phyloP scores from a whole-genome alignment of 345 rosid species.

The Lepidium didymum region DNA sequence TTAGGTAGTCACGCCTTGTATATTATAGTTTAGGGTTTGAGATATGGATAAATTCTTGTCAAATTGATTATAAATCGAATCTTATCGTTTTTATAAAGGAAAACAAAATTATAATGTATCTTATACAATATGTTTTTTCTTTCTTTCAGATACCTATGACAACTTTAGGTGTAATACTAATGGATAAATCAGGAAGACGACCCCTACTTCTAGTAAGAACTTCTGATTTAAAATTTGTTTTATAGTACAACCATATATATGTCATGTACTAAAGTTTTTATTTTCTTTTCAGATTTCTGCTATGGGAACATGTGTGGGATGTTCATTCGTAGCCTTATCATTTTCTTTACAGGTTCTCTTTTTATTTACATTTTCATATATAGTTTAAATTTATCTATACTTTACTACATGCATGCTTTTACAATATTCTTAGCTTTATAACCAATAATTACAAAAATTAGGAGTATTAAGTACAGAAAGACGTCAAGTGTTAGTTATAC shows the following conservation, averaged over 20 bases:
- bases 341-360: constrained; percentile 43
- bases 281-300: constrained; percentile 53
- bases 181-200: constrained; percentile 71
- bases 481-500: too few relatives aligned
- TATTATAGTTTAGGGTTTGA: too few relatives aligned
- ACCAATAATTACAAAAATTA: too few relatives aligned
- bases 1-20: too few relatives aligned
- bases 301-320: constrained; percentile 70
- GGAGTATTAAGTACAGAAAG: too few relatives aligned
- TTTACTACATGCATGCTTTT: background rate
- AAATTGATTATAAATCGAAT: too few relatives aligned
- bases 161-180: constrained; percentile 51
- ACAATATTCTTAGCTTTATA: too few relatives aligned
- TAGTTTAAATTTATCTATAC: background rate
- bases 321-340: constrained; percentile 48
- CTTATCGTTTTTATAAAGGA: too few relatives aligned
- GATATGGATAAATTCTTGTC: too few relatives aligned
- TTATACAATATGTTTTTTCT: background rate
- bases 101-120: background rate
- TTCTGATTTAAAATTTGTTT: background rate
- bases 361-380: background rate
- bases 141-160: constrained; percentile 91
- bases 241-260: background rate
- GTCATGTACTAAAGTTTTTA: background rate
- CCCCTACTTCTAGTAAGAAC: constrained; percentile 57